A percentile compares a stretch with the other conserved stretches of the same genome.
Evolutionary conservation across 768 basidiomycete genomes (phyloP).

Genomic region (Macrolepiota dolichaula): DNA sequence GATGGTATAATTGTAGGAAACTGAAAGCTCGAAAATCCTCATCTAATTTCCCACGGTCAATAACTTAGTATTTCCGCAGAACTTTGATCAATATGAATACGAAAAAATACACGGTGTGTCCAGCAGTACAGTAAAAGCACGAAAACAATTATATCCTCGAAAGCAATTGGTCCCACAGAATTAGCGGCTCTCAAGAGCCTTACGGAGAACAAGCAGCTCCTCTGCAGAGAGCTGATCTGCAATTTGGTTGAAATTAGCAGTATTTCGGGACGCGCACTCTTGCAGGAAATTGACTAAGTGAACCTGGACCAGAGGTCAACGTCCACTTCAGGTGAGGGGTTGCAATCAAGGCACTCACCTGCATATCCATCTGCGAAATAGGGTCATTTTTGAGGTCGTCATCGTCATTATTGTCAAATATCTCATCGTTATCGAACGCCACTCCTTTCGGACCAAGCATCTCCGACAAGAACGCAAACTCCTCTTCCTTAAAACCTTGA

Average conservation of each 20-base stretch:
- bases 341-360: conserved; percentile 28
- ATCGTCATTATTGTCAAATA: conserved; percentile 73
- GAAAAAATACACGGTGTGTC: conserved; percentile 8
- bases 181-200: conserved; percentile 13
- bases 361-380: conserved; percentile 83
- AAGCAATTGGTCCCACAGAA: background rate
- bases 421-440: conserved; percentile 74
- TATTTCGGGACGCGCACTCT: conserved; percentile 63
- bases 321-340: background rate
- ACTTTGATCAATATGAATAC: background rate
- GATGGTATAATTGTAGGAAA: background rate
- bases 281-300: conserved; percentile 70
- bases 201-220: conserved; percentile 64
- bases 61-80: background rate
- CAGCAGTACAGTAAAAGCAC: background rate
- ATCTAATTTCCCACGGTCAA: conserved; percentile 5
- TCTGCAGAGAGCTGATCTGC: conserved; percentile 68
- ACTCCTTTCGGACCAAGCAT: conserved; percentile 72
- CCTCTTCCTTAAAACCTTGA: conserved; percentile 62
- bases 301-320: conserved; percentile 36
- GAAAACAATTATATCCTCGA: background rate
- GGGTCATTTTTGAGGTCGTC: conserved; percentile 88
- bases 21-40: conserved; percentile 3
- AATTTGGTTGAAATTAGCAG: conserved; percentile 55
- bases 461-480: conserved; percentile 81